These are phyloP conservation scores for Salmacisia buchloeana DNA, from an alignment of 1,284 basidiomycete species.

Conservation along the genomic window DNA sequence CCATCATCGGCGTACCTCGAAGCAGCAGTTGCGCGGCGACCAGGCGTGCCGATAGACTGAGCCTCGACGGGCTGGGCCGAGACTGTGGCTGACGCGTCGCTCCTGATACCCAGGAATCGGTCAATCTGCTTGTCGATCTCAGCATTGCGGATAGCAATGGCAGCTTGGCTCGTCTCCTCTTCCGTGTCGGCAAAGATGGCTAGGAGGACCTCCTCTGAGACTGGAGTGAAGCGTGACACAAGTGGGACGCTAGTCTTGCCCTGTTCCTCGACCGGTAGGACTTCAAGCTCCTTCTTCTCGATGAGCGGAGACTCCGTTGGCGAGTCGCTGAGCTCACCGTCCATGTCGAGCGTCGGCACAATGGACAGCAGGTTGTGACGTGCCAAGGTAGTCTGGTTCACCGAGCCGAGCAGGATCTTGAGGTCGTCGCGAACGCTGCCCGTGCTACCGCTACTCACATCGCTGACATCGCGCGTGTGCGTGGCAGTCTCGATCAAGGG, in stretches of 20 bases:
- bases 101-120: conserved; percentile 3
- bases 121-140: conserved; percentile 3
- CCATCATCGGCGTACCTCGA: too few relatives aligned
- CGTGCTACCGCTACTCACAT: neutral
- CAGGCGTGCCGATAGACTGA: too few relatives aligned
- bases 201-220: neutral
- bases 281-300: conserved; percentile 13
- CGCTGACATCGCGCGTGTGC: neutral
- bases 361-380: conserved; percentile 3
- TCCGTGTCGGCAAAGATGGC: neutral
- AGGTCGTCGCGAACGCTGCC: conserved; percentile 1
- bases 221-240: neutral
- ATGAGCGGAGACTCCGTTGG: neutral
- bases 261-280: neutral
- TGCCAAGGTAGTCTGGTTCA: neutral
- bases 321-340: neutral
- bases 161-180: neutral
- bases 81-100: too few relatives aligned
- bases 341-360: neutral
- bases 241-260: neutral
- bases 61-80: too few relatives aligned
- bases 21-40: too few relatives aligned
- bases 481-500: conserved; percentile 41
- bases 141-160: neutral
- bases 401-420: conserved; percentile 1